phyloP scores from a whole-genome alignment of 116 monocot genomes.

The Phalaenopsis hybrid region DNA sequence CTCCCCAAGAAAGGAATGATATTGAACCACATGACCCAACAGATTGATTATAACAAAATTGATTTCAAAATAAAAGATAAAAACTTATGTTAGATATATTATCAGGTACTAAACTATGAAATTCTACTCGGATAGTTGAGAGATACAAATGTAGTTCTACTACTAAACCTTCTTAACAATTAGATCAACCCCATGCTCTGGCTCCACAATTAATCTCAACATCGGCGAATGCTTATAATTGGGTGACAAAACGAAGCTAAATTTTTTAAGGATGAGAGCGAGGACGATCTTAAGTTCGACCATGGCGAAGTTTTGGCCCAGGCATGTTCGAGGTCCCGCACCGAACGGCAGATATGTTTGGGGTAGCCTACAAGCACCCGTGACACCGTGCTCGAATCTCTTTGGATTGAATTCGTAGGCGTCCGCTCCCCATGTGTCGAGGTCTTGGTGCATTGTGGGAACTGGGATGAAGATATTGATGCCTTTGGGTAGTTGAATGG shows the following conservation, averaged over 20 bases:
- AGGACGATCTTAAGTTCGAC: conserved; percentile 59
- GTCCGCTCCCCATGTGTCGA: conserved; percentile 55
- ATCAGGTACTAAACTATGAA: too few relatives aligned
- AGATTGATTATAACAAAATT: too few relatives aligned
- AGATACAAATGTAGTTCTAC: too few relatives aligned
- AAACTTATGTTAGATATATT: too few relatives aligned
- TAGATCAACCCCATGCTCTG: conserved; percentile 14
- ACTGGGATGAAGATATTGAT: conserved; percentile 47
- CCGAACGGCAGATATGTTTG: conserved; percentile 79
- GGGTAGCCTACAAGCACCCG: conserved; percentile 40
- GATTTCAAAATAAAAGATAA: too few relatives aligned
- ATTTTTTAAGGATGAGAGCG: conserved; percentile 44
- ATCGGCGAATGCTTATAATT: conserved; percentile 32
- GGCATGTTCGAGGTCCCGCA: conserved; percentile 55
- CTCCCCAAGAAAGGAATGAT: too few relatives aligned
- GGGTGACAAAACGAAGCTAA: conserved; percentile 45
- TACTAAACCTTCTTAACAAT: conserved; percentile 10
- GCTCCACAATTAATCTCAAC: conserved; percentile 8
- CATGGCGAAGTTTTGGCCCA: conserved; percentile 75
- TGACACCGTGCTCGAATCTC: conserved; percentile 49
- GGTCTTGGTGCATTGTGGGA: conserved; percentile 45
- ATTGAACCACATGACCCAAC: too few relatives aligned
- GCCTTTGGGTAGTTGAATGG: conserved; percentile 55
- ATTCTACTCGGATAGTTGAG: too few relatives aligned
- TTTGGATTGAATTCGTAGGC: conserved; percentile 58